These are phyloP conservation scores for Nakazawaea ambrosiae DNA, from an alignment of 805 yeast species.

Conservation along the genomic window DNA sequence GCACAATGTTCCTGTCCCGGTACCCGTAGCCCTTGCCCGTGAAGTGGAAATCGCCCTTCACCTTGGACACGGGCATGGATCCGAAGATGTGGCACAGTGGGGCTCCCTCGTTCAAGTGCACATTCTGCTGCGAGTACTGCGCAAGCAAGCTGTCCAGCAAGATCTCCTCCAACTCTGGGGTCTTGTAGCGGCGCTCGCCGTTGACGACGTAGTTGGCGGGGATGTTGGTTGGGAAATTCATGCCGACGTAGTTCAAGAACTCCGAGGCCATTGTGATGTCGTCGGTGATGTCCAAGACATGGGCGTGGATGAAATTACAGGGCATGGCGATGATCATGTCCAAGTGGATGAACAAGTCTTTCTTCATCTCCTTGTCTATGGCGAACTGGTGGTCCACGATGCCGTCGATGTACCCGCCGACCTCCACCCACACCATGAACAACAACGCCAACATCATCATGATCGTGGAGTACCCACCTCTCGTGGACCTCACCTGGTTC, in stretches of 20 bases:
- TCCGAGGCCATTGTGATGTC: slow-evolving; percentile 79
- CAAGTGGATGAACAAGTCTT: slow-evolving; percentile 60
- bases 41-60: slow-evolving; percentile 78
- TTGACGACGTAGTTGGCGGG: slow-evolving; percentile 45
- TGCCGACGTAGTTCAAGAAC: slow-evolving; percentile 63
- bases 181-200: slow-evolving; percentile 35
- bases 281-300: slow-evolving; percentile 68
- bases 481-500: slow-evolving; percentile 63
- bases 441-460: slow-evolving; percentile 54
- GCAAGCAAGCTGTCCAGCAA: slow-evolving; percentile 63
- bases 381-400: slow-evolving; percentile 67
- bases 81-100: slow-evolving; percentile 90
- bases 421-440: slow-evolving; percentile 73
- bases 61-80: slow-evolving; percentile 75
- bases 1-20: slow-evolving; percentile 38
- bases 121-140: slow-evolving; percentile 42
- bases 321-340: slow-evolving; percentile 82
- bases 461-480: slow-evolving; percentile 74
- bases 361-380: slow-evolving; percentile 57
- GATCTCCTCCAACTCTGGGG: slow-evolving; percentile 63
- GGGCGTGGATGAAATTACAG: slow-evolving; percentile 68
- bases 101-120: slow-evolving; percentile 40
- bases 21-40: slow-evolving; percentile 72
- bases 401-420: slow-evolving; percentile 84
- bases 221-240: slow-evolving; percentile 35